Evolutionary conservation across 306 rosid species (phyloP), one percentile per base, ranked within the genome.

Genomic region (Medicago ruthenica): DNA sequence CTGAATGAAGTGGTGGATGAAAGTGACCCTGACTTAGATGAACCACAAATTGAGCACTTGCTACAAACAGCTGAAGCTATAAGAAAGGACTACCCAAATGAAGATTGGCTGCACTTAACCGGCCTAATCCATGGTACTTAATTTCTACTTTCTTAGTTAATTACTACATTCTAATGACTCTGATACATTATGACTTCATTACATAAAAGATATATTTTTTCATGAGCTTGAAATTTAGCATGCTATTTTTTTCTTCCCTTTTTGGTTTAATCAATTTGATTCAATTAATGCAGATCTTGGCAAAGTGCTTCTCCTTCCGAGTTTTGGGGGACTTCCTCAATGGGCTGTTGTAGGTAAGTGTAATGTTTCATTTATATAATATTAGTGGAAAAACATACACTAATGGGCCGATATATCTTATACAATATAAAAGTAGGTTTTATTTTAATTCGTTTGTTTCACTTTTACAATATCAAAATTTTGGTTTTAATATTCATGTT

Each of bases 51-150:
- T 63, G 84, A 87, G 50, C 96, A 92, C 79, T 87, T 90, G 85
- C 85, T 90, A 15, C 96, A 92, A 59, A 88, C 96, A 0, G 92
- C 98, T 75, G 98, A 90, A 82, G 96, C 97, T 71, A 88, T 88
- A 70, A 80, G 96, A 34, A 90, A 68, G 74, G 96, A 92, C 62
- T 88, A 87, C 63, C 97, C 96, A 0, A 34, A 87, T 79, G 87
- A 92, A 77, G 96, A 92, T 82, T 90, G 96, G 96, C 81, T 90
- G 4, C 97, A 92, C 78, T 81, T 90, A 76, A 86, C 93, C 60
- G 93, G 87, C 83, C 97, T 92, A 48, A 88, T 92, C 59, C 97
- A 92, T 78, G 97, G 97, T 91, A 50, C 20, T 31, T 51, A 60
- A 0, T 64, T n/a, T 81, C 40, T 10, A 44, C 45, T 11, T 11